Evolutionary conservation across 306 rosid genomes (phyloP), one percentile per base, ranked within the genome.

Genomic region (Begonia masoniana): DNA sequence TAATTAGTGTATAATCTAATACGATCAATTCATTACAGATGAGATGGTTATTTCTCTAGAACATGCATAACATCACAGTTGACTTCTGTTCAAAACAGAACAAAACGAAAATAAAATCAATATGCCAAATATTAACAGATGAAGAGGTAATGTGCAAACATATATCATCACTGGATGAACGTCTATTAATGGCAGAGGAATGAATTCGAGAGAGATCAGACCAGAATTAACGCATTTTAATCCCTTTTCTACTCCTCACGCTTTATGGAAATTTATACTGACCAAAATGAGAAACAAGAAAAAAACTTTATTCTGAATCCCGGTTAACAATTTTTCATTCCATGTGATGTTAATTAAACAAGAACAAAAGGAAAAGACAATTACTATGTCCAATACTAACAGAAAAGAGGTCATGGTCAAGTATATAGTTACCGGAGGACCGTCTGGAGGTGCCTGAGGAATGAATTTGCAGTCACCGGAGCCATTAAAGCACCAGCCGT

Each of bases 401-500:
- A 94, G 94, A 52, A 80, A 87, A 72, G 0, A 86, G 57, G 64
- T 78, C 76, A 94, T 88, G 76, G 15, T 87, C 87, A 58, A 87
- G 80, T 45, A 78, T 74, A 50, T 66, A 31, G 75, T 62, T 76
- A 89, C 97, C 76, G 75, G 94, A 76, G 95, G 87, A 51, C 94
- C 95, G 5, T 85, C 85, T 3, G 56, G 71, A 31, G 94, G 85
- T 43, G 85, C 94, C 58, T 89, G 97, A 60, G 95, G 97, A 74
- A 89, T 89, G 54, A 89, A 55, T 59, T 85, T 78, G 69, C 97
- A 89, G 31, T 76, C 77, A 36, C 95, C 97, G 13, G 84, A 69
- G 63, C 97, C 95, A 76, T 78, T 71, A 56, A 89, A 89, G 62
- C 97, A 89, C 95, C 94, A 89, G 16, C 97, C 97, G 71, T 89